Evolutionary conservation across 805 yeast genomes (phyloP), one percentile per base, ranked within the genome.

Genomic region (Millerozyma miso): DNA sequence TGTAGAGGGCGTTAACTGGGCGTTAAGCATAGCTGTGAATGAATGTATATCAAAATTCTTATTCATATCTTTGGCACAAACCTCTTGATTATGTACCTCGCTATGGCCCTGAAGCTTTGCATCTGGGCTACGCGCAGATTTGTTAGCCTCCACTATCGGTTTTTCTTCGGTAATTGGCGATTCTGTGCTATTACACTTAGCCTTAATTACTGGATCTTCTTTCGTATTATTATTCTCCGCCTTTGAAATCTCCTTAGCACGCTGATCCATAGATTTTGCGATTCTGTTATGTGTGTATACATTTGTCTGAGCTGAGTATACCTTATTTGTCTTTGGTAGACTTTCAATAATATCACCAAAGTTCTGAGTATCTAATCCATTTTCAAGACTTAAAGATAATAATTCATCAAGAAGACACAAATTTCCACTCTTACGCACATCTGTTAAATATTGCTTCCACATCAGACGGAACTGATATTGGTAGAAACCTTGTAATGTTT

Each of bases 1-100:
- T 10, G 29, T 38, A 3, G 50, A 14, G 1, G 54, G 39, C 1
- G 54, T 36, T 6, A 58, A 47, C 38, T 54, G 57, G 4, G 56
- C 55, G 34, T 49, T 57, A 16, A 59, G 41, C 45, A 57, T 39
- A 1, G 62, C 62, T 1, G 64, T 58, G 38, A 58, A 59, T 3
- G 60, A 52, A 45, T 59, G 62, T 19, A 59, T 55, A 40, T 59
- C 63, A 44, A 58, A 54, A 23, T 29, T 31, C 19, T 18, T 10
- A 19, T 35, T 16, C 14, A n/a, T 26, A 16, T 32, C 40, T 12
- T 17, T 26, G 19, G 29, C 37, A 19, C 19, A 37, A 13, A 18
- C 20, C 14, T n/a, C 37, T 31, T 33, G 17, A 16, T 38, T 40
- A 14, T 36, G 35, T 33, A 34, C 23, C 31, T 33, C 17, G 17